Percentiles rank a stretch among this genome's conserved stretches.
These are phyloP conservation scores for Cytospora paraplurivora DNA, from an alignment of 2,329 filamentous ascomycete species.

Conservation along the genomic window DNA sequence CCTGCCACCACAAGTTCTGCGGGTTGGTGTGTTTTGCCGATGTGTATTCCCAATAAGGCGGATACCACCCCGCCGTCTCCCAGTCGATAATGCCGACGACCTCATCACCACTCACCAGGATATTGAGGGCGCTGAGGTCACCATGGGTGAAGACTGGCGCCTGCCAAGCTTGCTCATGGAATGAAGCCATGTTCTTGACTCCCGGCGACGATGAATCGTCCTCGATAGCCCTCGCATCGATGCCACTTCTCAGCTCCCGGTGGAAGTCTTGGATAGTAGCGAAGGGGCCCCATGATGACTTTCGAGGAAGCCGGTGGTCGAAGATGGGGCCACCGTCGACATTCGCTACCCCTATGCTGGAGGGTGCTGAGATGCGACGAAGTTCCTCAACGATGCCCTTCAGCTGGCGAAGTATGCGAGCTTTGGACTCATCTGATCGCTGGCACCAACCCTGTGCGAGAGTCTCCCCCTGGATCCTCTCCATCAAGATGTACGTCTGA, in stretches of 20 bases:
- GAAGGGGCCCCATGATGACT: constrained; percentile 14
- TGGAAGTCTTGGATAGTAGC: constrained; percentile 17
- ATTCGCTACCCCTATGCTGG: neutral
- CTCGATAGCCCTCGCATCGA: constrained; percentile 7
- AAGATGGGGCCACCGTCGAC: constrained; percentile 17
- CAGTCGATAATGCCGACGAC: constrained; percentile 48
- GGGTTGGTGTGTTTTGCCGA: constrained; percentile 19
- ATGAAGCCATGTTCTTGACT: constrained; percentile 8
- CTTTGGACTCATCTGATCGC: constrained; percentile 9
- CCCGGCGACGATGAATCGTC: constrained; percentile 19
- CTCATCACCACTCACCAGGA: constrained; percentile 43
- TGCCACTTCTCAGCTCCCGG: constrained; percentile 7
- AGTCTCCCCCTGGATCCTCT: constrained; percentile 10
- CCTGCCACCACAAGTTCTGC: constrained; percentile 14
- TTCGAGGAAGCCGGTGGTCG: constrained; percentile 9
- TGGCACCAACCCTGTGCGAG: constrained; percentile 1
- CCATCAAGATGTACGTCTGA: constrained; percentile 12
- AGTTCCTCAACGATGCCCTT: neutral
- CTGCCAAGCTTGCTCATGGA: constrained; percentile 30
- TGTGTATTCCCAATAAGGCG: constrained; percentile 44
- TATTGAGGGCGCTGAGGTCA: constrained; percentile 51
- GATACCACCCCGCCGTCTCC: constrained; percentile 51
- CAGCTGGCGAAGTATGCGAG: constrained; percentile 4
- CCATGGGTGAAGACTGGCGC: constrained; percentile 52
- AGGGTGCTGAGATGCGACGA: neutral